These are phyloP conservation scores for Colletotrichum siamense DNA, from an alignment of 2,329 filamentous ascomycete genomes.

Conservation along the genomic window DNA sequence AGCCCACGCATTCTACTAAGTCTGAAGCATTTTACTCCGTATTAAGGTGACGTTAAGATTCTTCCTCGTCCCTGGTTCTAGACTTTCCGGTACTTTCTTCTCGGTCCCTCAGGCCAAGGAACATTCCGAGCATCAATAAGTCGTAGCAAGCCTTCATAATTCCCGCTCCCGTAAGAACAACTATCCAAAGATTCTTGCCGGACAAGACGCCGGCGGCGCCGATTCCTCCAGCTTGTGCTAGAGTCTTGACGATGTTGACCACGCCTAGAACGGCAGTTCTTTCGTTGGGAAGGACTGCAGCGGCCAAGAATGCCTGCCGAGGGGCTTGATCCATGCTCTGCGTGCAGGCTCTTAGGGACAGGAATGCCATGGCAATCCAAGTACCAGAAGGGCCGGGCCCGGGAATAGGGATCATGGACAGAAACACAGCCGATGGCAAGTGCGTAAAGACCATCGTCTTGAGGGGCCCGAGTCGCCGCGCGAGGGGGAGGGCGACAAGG, in stretches of 20 bases:
- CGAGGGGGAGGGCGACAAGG: slow-evolving; percentile 58
- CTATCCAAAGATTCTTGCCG: slow-evolving; percentile 60
- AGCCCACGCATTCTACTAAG: neutral
- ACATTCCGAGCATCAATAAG: slow-evolving; percentile 59
- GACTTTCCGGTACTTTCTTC: slow-evolving; percentile 23
- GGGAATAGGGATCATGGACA: slow-evolving; percentile 67
- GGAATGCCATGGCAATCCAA: slow-evolving; percentile 60
- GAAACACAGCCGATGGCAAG: slow-evolving; percentile 70
- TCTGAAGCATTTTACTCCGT: neutral
- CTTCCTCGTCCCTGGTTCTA: slow-evolving; percentile 5
- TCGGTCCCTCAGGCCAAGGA: slow-evolving; percentile 37
- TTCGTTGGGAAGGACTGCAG: slow-evolving; percentile 67
- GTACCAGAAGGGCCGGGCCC: slow-evolving; percentile 38
- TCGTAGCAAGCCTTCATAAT: slow-evolving; percentile 67
- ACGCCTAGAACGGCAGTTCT: slow-evolving; percentile 76
- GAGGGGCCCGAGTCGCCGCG: slow-evolving; percentile 65
- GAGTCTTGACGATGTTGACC: slow-evolving; percentile 73
- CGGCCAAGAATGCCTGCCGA: slow-evolving; percentile 71
- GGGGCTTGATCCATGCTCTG: slow-evolving; percentile 76
- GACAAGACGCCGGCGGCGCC: slow-evolving; percentile 69
- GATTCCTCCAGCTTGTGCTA: slow-evolving; percentile 66
- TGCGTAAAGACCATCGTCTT: slow-evolving; percentile 82
- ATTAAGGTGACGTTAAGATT: neutral
- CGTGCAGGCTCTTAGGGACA: slow-evolving; percentile 66
- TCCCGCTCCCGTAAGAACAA: slow-evolving; percentile 69